These are phyloP conservation scores for Neobulgaria alba DNA, from an alignment of 2,329 filamentous ascomycete genomes.

Conservation along the genomic window DNA sequence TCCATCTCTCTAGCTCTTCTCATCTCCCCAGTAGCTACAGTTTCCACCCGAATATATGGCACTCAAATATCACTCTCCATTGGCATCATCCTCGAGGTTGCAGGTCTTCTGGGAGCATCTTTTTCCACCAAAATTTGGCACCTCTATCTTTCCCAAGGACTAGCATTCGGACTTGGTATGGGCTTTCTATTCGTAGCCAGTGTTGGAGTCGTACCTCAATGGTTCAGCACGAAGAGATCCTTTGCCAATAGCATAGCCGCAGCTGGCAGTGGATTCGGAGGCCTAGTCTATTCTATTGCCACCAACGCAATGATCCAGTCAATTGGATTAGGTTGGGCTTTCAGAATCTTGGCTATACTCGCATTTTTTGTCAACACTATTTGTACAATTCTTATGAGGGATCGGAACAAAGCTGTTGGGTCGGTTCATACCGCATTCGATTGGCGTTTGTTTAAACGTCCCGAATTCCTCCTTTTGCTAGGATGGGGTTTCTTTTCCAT, in stretches of 20 bases:
- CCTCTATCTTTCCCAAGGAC: conserved; percentile 64
- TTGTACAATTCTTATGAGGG: conserved; percentile 55
- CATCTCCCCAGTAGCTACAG: conserved; percentile 49
- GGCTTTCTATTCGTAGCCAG: conserved; percentile 67
- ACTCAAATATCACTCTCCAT: conserved; percentile 56
- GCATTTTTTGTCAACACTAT: conserved; percentile 54
- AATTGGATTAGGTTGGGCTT: conserved; percentile 47
- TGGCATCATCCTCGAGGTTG: conserved; percentile 55
- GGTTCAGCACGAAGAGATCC: conserved; percentile 47
- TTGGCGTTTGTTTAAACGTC: conserved; percentile 47
- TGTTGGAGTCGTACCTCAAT: conserved; percentile 49
- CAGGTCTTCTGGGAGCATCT: conserved; percentile 59
- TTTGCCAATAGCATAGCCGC: conserved; percentile 57
- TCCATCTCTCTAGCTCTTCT: conserved; percentile 59
- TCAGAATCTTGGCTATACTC: conserved; percentile 45
- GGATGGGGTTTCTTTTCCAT: conserved; percentile 64
- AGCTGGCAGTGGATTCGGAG: conserved; percentile 63
- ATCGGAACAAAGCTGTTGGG: conserved; percentile 64
- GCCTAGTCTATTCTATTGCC: conserved; percentile 45
- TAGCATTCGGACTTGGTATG: conserved; percentile 72
- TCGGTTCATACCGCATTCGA: conserved; percentile 61
- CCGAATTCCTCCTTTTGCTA: conserved; percentile 56
- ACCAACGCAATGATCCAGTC: conserved; percentile 46
- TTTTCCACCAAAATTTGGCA: conserved; percentile 66
- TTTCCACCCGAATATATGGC: conserved; percentile 46